These are phyloP conservation scores for Colletotrichum sp. DNA, from an alignment of 2,329 filamentous ascomycete species.

Conservation along the genomic window DNA sequence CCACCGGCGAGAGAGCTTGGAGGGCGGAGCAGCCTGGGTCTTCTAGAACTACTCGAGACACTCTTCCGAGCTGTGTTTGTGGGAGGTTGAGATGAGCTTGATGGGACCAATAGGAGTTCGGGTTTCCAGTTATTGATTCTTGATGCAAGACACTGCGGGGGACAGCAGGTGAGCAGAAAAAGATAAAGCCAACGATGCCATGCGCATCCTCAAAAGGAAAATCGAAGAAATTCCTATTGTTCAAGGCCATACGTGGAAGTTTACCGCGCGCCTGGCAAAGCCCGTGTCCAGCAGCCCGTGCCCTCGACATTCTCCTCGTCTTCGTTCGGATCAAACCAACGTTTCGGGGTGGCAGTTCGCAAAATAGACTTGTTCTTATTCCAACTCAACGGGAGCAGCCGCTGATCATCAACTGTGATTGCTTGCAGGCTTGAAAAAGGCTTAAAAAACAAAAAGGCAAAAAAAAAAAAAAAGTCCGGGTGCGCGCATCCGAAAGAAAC, in stretches of 20 bases:
- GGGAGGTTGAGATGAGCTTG: background rate
- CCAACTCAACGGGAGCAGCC: background rate
- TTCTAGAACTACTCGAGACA: background rate
- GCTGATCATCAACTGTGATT: background rate
- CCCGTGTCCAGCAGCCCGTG: background rate
- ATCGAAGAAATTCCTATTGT: background rate
- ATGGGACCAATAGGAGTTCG: background rate
- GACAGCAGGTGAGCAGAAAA: background rate
- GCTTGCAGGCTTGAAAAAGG: background rate
- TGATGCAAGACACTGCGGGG: background rate
- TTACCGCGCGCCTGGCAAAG: background rate
- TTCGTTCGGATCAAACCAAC: background rate
- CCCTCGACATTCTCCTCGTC: background rate
- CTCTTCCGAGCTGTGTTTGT: background rate
- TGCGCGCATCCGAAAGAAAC: background rate
- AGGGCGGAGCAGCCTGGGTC: background rate
- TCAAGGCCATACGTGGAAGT: background rate
- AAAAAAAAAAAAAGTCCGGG: background rate
- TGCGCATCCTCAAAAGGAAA: background rate
- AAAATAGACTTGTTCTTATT: background rate
- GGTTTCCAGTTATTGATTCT: background rate
- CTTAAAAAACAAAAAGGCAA: background rate
- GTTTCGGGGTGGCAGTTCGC: background rate
- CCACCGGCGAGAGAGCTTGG: background rate
- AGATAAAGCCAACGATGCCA: background rate